Conservation (phyloP, 768 basidiomycete species). For the Russula dissimulans region DNA sequence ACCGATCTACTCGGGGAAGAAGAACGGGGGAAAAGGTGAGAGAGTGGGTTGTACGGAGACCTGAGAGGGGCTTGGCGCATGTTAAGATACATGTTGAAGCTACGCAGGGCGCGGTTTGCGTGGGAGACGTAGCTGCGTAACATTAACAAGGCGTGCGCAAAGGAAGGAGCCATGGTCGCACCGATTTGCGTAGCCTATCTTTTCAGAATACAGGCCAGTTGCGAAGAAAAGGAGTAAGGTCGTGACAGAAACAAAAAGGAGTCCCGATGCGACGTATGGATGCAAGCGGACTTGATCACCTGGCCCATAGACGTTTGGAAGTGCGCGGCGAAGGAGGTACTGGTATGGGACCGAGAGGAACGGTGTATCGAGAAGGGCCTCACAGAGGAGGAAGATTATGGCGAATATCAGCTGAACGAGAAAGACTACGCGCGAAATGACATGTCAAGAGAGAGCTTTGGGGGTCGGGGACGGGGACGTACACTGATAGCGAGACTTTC, state of each 20-base stretch:
- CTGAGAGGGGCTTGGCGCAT: slow-evolving; percentile 71
- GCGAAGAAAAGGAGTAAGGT: slow-evolving; percentile 93
- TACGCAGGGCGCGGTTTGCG: slow-evolving; percentile 83
- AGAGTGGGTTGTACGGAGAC: slow-evolving; percentile 45
- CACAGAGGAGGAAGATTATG: slow-evolving; percentile 64
- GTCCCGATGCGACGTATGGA: slow-evolving; percentile 68
- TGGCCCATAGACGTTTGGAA: slow-evolving; percentile 43
- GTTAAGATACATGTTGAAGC: slow-evolving; percentile 96
- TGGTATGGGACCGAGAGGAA: slow-evolving; percentile 58
- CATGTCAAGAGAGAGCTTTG: background rate
- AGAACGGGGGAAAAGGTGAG: slow-evolving; percentile 49
- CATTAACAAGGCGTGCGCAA: background rate
- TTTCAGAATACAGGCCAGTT: slow-evolving; percentile 92
- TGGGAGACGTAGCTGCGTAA: slow-evolving; percentile 83
- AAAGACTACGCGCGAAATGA: slow-evolving; percentile 45
- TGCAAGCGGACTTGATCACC: slow-evolving; percentile 41
- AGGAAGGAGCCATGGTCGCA: slow-evolving; percentile 33
- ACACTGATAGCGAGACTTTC: slow-evolving; percentile 82
- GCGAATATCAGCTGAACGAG: slow-evolving; percentile 56
- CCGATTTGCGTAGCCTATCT: slow-evolving; percentile 95
- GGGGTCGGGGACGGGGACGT: slow-evolving; percentile 24
- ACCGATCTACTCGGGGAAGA: slow-evolving; percentile 23
- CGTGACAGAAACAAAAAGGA: slow-evolving; percentile 81
- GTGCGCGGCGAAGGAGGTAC: slow-evolving; percentile 36
- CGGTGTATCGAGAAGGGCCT: slow-evolving; percentile 63